Evolutionary conservation across 305 asterid species (phyloP), one percentile per base, ranked within the genome.

Genomic region (Ajuga reptans): DNA sequence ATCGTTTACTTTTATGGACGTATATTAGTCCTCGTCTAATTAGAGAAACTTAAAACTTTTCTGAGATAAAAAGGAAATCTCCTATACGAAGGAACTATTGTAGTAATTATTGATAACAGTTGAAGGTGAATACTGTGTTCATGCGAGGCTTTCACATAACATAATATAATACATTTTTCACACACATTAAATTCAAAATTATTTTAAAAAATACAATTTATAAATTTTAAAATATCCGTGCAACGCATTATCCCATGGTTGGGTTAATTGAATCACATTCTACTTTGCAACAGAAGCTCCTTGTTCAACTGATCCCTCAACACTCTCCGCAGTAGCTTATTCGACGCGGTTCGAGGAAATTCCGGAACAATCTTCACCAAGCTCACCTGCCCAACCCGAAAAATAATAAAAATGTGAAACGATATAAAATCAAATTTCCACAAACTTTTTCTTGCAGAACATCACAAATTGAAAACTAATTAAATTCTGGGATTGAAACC

Each of bases 331-430:
- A 92, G 46, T 41, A 92, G 75, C 66, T 92, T 92, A 71, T 90
- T 90, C n/a, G 97, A 90, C 18, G 96, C 88, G 0, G 96, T 92
- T 67, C 97, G 86, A 71, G 98, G 98, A 62, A 92, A 84, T 46
- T 78, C 89, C 0, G 84, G 70, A 5, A 84, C 81, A 36, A 88
- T 82, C 82, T 80, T 88, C 68, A 92, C 95, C 6, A 73, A 77
- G 39, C 87, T 83, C 78, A 87, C 96, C 96, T 92, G 73, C 79
- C 29, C 71, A 29, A 68, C 74, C 49, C 3, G 36, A 31, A 3
- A 5, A 31, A 31, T 1, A 43, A n/a, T 0, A 50, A 45, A 1
- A 42, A n/a, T 0, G 2, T 10, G n/a, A 10, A 12, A 39, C 18
- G 12, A 37, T 31, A 36, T 0, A 16, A 46, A 36, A 9, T 9